Evolutionary conservation across 2,329 filamentous ascomycete genomes (phyloP).

Genomic region (Beauveria scarabaeidicola): DNA sequence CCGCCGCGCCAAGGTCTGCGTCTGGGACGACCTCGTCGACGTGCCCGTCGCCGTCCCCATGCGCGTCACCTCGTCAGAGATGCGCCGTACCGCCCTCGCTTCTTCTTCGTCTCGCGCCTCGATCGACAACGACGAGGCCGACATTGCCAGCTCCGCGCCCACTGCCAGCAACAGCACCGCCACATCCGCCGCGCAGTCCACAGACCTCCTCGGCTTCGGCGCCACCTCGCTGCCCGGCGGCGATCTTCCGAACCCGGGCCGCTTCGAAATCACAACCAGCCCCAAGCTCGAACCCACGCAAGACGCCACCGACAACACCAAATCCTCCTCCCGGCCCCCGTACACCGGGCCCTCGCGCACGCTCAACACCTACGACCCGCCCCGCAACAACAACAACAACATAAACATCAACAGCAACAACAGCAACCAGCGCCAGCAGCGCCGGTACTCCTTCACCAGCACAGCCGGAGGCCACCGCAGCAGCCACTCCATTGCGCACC

Average conservation of each 20-base stretch:
- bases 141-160: slow-evolving; percentile 53
- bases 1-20: slow-evolving; percentile 79
- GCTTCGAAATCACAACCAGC: slow-evolving; percentile 55
- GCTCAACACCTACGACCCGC: slow-evolving; percentile 37
- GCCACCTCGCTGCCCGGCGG: slow-evolving; percentile 45
- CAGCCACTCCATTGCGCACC: slow-evolving; percentile 44
- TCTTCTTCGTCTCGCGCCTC: slow-evolving; percentile 31
- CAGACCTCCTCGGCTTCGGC: slow-evolving; percentile 61
- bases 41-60: slow-evolving; percentile 91
- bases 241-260: slow-evolving; percentile 65
- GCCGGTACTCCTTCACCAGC: slow-evolving; percentile 47
- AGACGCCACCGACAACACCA: not conserved
- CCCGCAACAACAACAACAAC: slow-evolving; percentile 20
- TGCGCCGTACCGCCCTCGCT: slow-evolving; percentile 53
- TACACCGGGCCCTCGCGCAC: slow-evolving; percentile 34
- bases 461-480: slow-evolving; percentile 38
- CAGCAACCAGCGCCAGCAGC: slow-evolving; percentile 33
- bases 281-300: slow-evolving; percentile 32
- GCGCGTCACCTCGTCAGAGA: slow-evolving; percentile 75
- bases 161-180: slow-evolving; percentile 16
- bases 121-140: slow-evolving; percentile 82
- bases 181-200: slow-evolving; percentile 21
- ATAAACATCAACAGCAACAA: not conserved
- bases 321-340: not conserved
- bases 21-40: slow-evolving; percentile 97